phyloP scores from a whole-genome alignment of 495 filamentous ascomycete species.

The Emericellopsis terricola region DNA sequence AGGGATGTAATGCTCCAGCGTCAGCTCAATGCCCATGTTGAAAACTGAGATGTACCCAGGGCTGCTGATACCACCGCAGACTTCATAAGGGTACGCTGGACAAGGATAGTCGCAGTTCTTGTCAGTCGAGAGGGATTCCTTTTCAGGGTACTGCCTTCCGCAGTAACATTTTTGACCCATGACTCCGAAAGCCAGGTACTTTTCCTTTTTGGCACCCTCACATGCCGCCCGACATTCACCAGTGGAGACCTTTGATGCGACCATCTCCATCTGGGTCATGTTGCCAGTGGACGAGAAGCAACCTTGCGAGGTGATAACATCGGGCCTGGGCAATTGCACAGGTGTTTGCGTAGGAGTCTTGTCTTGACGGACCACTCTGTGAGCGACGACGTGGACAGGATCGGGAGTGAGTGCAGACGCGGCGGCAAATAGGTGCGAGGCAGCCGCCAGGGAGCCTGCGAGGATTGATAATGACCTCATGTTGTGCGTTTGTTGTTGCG shows the following conservation, averaged over 20 bases:
- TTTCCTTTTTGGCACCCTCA: too few species aligned
- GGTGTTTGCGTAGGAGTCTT: conserved; percentile 5
- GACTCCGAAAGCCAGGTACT: too few species aligned
- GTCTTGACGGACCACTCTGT: conserved; percentile 1
- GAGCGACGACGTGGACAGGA: background rate
- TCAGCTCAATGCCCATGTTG: conserved; percentile 28
- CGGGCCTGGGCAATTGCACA: background rate
- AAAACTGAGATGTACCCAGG: conserved; percentile 24
- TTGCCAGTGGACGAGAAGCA: conserved; percentile 14
- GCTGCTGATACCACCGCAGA: conserved; percentile 41
- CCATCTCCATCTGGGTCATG: too few species aligned
- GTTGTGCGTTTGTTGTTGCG: background rate
- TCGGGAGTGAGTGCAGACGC: background rate
- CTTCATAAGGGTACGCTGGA: conserved; percentile 29
- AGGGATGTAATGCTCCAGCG: too few species aligned
- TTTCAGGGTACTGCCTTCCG: conserved; percentile 37
- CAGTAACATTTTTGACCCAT: conserved; percentile 37
- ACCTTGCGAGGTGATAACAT: conserved; percentile 7
- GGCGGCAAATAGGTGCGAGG: conserved; percentile 6
- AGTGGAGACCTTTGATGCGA: too few species aligned
- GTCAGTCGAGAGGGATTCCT: conserved; percentile 24
- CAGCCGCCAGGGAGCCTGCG: conserved; percentile 6
- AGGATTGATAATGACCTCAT: conserved; percentile 12
- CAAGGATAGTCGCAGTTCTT: conserved; percentile 36
- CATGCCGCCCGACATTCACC: too few species aligned